These are phyloP conservation scores for Alternaria rosae DNA, from an alignment of 2,329 filamentous ascomycete genomes.

Conservation along the genomic window DNA sequence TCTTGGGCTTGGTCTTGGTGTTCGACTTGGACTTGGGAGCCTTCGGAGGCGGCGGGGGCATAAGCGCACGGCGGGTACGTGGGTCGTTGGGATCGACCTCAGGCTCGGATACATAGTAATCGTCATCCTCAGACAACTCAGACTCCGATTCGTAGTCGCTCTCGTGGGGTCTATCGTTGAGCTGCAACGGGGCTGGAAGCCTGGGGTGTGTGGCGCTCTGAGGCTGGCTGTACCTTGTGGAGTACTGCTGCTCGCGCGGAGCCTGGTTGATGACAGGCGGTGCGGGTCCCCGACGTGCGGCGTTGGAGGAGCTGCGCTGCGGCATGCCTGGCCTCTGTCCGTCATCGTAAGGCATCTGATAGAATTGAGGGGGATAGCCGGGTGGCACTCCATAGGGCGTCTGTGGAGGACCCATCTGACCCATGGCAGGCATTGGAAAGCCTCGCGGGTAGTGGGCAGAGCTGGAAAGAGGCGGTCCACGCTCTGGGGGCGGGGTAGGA, in stretches of 20 bases:
- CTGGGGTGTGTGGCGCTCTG: conserved; percentile 18
- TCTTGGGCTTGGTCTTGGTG: conserved; percentile 12
- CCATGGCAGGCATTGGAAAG: conserved; percentile 4
- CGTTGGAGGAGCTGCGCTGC: conserved; percentile 28
- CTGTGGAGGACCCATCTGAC: conserved; percentile 18
- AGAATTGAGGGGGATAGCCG: conserved; percentile 21
- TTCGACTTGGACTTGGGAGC: conserved; percentile 25
- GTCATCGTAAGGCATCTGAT: conserved; percentile 32
- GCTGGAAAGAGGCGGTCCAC: conserved; percentile 41
- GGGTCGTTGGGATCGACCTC: conserved; percentile 14
- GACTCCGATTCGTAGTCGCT: conserved; percentile 19
- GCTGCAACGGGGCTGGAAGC: conserved; percentile 9
- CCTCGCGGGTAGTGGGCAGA: too few relatives aligned
- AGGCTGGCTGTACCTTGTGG: conserved; percentile 36
- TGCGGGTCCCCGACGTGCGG: conserved; percentile 22
- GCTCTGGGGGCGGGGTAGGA: conserved; percentile 33
- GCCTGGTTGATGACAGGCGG: conserved; percentile 35
- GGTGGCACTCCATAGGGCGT: conserved; percentile 22
- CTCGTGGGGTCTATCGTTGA: conserved; percentile 24
- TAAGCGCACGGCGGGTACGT: conserved; percentile 25
- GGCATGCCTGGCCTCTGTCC: conserved; percentile 31
- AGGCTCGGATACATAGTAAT: conserved; percentile 12
- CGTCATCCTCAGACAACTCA: conserved; percentile 23
- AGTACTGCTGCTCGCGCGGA: conserved; percentile 29
- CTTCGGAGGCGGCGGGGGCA: conserved; percentile 37